Conservation (phyloP, 345 rosid genomes). For the Erucastrum elatum region DNA sequence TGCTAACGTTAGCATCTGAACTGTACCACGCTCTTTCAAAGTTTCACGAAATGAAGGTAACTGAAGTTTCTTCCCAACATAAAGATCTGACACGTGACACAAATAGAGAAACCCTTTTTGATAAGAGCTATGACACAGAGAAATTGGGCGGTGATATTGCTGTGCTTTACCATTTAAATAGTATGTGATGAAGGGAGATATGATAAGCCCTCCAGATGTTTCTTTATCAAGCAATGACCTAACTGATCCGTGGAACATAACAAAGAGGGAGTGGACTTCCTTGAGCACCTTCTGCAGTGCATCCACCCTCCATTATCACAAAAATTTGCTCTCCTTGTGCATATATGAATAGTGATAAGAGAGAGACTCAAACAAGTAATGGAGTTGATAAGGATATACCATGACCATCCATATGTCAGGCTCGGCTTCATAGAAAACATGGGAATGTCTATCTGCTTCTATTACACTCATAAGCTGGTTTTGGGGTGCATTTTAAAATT, state of each 20-base stretch:
- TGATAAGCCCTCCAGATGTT: slow-evolving; percentile 66
- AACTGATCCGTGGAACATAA: slow-evolving; percentile 81
- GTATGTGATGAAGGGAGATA: slow-evolving; percentile 88
- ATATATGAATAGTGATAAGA: too few relatives aligned
- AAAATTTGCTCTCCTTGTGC: too few relatives aligned
- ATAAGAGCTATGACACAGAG: slow-evolving; percentile 24
- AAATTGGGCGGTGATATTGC: background rate
- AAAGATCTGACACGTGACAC: slow-evolving; percentile 65
- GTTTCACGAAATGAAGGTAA: slow-evolving; percentile 91
- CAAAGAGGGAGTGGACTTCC: slow-evolving; percentile 88
- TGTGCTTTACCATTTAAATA: slow-evolving; percentile 69
- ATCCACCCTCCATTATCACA: slow-evolving; percentile 61
- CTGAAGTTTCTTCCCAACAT: slow-evolving; percentile 77
- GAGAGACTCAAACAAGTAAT: background rate
- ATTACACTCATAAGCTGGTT: slow-evolving; percentile 90
- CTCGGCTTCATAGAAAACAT: slow-evolving; percentile 90
- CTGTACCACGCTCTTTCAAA: slow-evolving; percentile 83
- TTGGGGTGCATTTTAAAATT: slow-evolving; percentile 57
- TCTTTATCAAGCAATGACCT: slow-evolving; percentile 82
- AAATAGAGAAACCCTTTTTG: slow-evolving; percentile 41
- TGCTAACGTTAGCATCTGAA: slow-evolving; percentile 88
- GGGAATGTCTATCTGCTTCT: slow-evolving; percentile 95
- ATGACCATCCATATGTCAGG: slow-evolving; percentile 97
- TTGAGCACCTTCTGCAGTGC: slow-evolving; percentile 76
- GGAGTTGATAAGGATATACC: slow-evolving; percentile 47